These are phyloP conservation scores for Lenwebbia sp. DNA, from an alignment of 345 rosid genomes.

Conservation along the genomic window DNA sequence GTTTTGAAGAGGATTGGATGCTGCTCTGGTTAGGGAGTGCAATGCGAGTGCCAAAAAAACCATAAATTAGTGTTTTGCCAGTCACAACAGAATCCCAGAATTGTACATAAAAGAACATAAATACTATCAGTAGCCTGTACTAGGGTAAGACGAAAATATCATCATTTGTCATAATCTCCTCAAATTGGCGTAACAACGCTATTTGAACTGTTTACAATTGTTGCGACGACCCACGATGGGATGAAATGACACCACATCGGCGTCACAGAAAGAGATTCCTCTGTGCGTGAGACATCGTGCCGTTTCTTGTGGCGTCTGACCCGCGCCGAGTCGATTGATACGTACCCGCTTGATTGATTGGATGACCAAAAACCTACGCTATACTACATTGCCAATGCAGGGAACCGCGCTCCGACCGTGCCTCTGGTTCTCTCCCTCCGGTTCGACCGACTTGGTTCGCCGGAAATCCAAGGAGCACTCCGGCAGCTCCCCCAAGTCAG, in stretches of 20 bases:
- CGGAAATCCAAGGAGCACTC: constrained; percentile 58
- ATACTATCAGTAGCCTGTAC: fast-evolving
- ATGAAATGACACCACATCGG: too few relatives aligned
- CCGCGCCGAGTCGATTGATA: fast-evolving
- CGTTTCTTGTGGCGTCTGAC: too few relatives aligned
- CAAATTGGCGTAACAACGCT: not conserved
- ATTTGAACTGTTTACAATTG: not conserved
- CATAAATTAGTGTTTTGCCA: not conserved
- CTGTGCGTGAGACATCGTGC: not conserved
- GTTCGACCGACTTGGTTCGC: constrained; percentile 3
- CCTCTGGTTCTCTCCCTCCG: constrained; percentile 20
- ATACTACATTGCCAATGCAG: constrained; percentile 26
- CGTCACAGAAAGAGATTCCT: fast-evolving
- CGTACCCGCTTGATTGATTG: not conserved
- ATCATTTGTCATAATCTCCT: not conserved
- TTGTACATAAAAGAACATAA: not conserved
- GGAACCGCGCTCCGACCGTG: constrained; percentile 25
- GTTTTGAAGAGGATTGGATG: constrained; percentile 19
- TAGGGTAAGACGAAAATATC: not conserved
- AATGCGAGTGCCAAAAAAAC: not conserved
- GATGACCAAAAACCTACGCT: not conserved
- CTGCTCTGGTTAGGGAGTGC: constrained; percentile 11
- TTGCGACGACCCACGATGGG: not conserved
- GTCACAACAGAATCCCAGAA: not conserved
- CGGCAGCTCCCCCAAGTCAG: constrained; percentile 70